Conservation (phyloP, 2,329 filamentous ascomycete species). For the Pseudogymnoascus sp. region DNA sequence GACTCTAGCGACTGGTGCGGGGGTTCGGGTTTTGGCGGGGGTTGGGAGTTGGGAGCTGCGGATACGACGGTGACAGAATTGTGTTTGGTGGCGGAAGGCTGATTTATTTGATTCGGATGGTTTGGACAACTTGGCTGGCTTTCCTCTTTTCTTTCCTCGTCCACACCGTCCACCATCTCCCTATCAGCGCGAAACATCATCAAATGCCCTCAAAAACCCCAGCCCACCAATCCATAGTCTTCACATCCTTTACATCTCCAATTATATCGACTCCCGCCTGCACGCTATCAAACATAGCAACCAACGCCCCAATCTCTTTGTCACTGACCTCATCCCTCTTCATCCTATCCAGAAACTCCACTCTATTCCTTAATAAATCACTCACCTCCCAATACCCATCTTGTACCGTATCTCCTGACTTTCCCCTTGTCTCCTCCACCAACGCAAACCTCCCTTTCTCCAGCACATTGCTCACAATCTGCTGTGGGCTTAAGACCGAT, state of each 20-base stretch:
- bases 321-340: slow-evolving; percentile 23
- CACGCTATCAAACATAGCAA: slow-evolving; percentile 20
- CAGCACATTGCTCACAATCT: slow-evolving; percentile 31
- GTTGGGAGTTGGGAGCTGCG: neutral
- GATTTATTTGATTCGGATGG: neutral
- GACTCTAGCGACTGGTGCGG: neutral
- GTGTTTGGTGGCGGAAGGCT: neutral
- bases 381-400: slow-evolving; percentile 42
- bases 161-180: neutral
- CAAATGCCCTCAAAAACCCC: slow-evolving; percentile 13
- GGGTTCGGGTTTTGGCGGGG: neutral
- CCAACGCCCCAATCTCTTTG: slow-evolving; percentile 25
- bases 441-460: slow-evolving; percentile 31
- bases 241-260: slow-evolving; percentile 26
- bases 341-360: slow-evolving; percentile 28
- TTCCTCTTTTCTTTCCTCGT: neutral
- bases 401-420: slow-evolving; percentile 31
- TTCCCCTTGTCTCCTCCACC: slow-evolving; percentile 30
- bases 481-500: slow-evolving; percentile 35
- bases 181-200: neutral
- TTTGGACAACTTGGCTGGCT: neutral
- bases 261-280: slow-evolving; percentile 12
- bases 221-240: slow-evolving; percentile 38
- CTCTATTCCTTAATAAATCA: slow-evolving; percentile 22
- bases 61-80: neutral